Conservation (phyloP, 2,329 filamentous ascomycete species). For the Clonostachys rosea region DNA sequence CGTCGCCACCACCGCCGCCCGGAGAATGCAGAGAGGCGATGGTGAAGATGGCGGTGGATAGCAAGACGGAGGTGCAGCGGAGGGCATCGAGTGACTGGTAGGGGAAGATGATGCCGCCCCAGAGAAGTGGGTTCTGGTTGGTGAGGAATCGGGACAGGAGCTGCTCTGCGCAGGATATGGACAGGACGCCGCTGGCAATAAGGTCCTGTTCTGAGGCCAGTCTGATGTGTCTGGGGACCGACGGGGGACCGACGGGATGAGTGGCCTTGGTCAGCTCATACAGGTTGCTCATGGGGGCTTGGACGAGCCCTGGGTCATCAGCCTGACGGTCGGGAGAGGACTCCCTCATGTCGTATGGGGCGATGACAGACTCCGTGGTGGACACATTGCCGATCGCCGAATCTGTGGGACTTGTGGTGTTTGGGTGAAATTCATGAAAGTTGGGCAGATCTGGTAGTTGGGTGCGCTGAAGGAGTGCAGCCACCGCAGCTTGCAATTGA, state of each 20-base stretch:
- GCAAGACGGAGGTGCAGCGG: constrained; percentile 48
- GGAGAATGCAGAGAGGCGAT: constrained; percentile 57
- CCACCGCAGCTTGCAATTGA: constrained; percentile 7
- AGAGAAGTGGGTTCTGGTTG: constrained; percentile 37
- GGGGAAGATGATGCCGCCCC: constrained; percentile 44
- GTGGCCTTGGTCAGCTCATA: constrained; percentile 8
- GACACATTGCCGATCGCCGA: constrained; percentile 2
- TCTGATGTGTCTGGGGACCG: not conserved
- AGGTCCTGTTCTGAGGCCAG: constrained; percentile 29
- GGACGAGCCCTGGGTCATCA: constrained; percentile 14
- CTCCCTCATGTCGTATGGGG: constrained; percentile 1
- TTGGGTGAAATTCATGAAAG: not conserved
- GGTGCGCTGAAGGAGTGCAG: constrained; percentile 6
- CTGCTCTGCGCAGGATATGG: constrained; percentile 39
- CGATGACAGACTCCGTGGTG: constrained; percentile 1
- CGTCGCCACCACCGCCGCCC: constrained; percentile 30
- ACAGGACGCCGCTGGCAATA: constrained; percentile 40
- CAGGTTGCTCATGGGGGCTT: constrained; percentile 8
- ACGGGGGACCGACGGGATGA: constrained; percentile 1
- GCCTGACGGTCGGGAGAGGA: constrained; percentile 8
- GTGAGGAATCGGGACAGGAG: constrained; percentile 25
- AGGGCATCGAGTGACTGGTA: constrained; percentile 43
- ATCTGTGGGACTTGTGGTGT: constrained; percentile 2
- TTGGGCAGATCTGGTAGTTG: constrained; percentile 4
- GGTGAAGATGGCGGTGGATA: constrained; percentile 52